A percentile compares a stretch with the other conserved stretches of the same genome.
Conservation (phyloP, 176 grass and related monocot genomes). For the Cenchrus americanus region DNA sequence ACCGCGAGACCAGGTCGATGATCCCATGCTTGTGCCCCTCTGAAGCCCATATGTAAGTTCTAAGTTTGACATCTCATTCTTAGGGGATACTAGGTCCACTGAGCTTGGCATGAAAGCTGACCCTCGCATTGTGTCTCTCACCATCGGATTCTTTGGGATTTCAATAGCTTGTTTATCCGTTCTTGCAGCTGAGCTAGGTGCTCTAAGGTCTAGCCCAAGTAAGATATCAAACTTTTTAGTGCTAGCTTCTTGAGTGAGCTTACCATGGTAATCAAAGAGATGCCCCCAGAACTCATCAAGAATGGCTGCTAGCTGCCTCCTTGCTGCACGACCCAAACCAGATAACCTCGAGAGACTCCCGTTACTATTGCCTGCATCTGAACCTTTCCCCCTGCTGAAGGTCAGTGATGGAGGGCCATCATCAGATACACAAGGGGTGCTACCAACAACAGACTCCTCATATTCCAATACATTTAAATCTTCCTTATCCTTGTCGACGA, state of each 20-base stretch:
- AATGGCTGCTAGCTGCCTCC: constrained; percentile 72
- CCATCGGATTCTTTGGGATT: constrained; percentile 55
- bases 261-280: constrained; percentile 96
- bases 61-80: constrained; percentile 51
- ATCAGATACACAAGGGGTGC: constrained; percentile 32
- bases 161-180: constrained; percentile 61
- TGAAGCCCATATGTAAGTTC: constrained; percentile 80
- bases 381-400: constrained; percentile 56
- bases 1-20: constrained; percentile 71
- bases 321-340: constrained; percentile 90
- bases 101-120: constrained; percentile 47
- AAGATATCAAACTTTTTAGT: constrained; percentile 71
- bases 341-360: constrained; percentile 81
- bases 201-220: constrained; percentile 76
- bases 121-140: constrained; percentile 54
- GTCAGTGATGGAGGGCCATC: constrained; percentile 71
- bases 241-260: constrained; percentile 70
- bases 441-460: constrained; percentile 48
- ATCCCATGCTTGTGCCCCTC: constrained; percentile 54
- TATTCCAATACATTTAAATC: constrained; percentile 44
- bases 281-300: constrained; percentile 98
- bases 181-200: constrained; percentile 64
- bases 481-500: constrained; percentile 50
- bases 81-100: constrained; percentile 50
- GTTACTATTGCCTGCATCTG: constrained; percentile 67